A percentile compares a stretch with the other conserved stretches of the same genome.
These are phyloP conservation scores for Claviceps sp. DNA, from an alignment of 2,329 filamentous ascomycete species.

Conservation along the genomic window DNA sequence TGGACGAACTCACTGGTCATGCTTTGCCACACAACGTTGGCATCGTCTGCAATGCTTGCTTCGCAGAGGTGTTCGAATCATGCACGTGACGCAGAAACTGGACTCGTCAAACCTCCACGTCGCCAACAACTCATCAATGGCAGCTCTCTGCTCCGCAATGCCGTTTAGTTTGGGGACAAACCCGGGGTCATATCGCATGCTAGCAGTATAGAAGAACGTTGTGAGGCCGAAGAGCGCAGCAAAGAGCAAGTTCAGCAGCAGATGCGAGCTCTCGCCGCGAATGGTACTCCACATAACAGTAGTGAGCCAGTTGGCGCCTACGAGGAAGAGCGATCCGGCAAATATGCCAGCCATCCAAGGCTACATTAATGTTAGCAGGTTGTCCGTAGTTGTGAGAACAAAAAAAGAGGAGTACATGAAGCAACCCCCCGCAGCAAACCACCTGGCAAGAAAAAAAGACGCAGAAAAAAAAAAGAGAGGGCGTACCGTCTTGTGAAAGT, in stretches of 20 bases:
- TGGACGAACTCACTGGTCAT: constrained; percentile 65
- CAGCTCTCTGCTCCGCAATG: constrained; percentile 76
- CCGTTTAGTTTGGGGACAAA: constrained; percentile 85
- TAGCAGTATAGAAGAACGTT: constrained; percentile 72
- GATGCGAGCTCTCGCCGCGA: constrained; percentile 29
- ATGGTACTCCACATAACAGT: constrained; percentile 47
- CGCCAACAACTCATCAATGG: constrained; percentile 75
- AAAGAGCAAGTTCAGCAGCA: constrained; percentile 71
- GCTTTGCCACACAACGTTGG: constrained; percentile 83
- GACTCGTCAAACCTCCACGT: constrained; percentile 85
- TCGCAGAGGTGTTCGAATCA: constrained; percentile 82
- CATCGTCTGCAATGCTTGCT: constrained; percentile 95
- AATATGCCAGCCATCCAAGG: constrained; percentile 93
- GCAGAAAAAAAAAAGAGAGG: background rate
- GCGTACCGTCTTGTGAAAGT: constrained; percentile 76
- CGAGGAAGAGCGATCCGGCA: constrained; percentile 70
- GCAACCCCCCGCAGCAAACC: background rate
- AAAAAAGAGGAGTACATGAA: no score
- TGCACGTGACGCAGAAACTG: constrained; percentile 89
- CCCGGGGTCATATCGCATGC: constrained; percentile 82
- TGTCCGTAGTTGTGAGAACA: no score
- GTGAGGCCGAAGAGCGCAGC: constrained; percentile 49
- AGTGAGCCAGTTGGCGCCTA: constrained; percentile 62
- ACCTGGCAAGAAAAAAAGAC: background rate
- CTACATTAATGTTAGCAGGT: constrained; percentile 24